Evolutionary conservation across 2,329 filamentous ascomycete species (phyloP).

Genomic region (Coccinonectria pachysandricola): DNA sequence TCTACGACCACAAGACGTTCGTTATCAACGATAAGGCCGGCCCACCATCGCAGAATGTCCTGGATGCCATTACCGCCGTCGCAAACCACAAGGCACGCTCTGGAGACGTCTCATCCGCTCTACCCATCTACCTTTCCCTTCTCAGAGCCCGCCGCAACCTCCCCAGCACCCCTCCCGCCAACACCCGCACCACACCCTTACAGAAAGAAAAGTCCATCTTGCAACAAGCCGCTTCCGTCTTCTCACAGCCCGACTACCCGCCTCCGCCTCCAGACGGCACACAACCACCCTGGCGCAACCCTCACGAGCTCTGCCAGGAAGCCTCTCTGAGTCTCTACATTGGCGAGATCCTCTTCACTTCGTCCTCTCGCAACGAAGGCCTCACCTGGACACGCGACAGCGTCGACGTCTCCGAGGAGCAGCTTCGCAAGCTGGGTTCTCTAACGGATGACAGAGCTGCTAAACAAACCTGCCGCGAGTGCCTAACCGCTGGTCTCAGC

Average conservation of each 20-base stretch:
- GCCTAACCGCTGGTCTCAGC: constrained; percentile 61
- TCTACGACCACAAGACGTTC: constrained; percentile 51
- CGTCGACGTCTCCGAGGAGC: constrained; percentile 68
- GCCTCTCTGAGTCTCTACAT: constrained; percentile 82
- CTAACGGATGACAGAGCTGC: constrained; percentile 17
- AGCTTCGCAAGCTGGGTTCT: constrained; percentile 37
- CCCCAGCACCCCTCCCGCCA: constrained; percentile 25
- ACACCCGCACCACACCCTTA: constrained; percentile 2
- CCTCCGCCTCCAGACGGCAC: constrained; percentile 60
- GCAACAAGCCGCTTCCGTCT: constrained; percentile 12
- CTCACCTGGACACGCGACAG: constrained; percentile 85
- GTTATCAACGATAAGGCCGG: constrained; percentile 50
- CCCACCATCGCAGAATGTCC: constrained; percentile 59
- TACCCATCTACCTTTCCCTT: constrained; percentile 78
- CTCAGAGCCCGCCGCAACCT: constrained; percentile 65
- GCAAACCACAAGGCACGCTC: constrained; percentile 67
- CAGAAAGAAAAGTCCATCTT: constrained; percentile 9
- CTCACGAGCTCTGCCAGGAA: constrained; percentile 67
- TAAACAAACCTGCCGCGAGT: constrained; percentile 59
- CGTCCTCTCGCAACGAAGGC: constrained; percentile 52
- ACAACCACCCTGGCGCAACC: constrained; percentile 51
- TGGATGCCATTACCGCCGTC: constrained; percentile 65
- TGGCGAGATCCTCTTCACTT: constrained; percentile 81
- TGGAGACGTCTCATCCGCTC: constrained; percentile 55
- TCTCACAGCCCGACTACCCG: constrained; percentile 54